A percentile compares a stretch with the other conserved stretches of the same genome.
phyloP scores from a whole-genome alignment of 2,329 filamentous ascomycete species.

The Ceratocystis eucalypticola region DNA sequence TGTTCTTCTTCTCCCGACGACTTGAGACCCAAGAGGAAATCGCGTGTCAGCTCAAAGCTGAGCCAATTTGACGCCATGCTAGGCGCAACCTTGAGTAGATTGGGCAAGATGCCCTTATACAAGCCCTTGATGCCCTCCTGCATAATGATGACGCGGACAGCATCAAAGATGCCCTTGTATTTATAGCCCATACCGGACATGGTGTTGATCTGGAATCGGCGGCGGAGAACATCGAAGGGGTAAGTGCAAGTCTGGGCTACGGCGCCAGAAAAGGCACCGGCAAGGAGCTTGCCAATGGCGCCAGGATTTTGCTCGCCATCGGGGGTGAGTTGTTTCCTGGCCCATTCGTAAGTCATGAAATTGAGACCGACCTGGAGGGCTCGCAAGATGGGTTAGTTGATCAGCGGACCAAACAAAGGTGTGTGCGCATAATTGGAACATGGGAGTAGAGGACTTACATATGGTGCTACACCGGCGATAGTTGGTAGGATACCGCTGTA shows the following conservation, averaged over 20 bases:
- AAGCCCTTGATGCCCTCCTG: slow-evolving; percentile 76
- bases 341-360: slow-evolving; percentile 95
- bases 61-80: slow-evolving; percentile 99
- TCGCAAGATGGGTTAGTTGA: background rate
- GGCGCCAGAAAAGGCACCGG: slow-evolving; percentile 87
- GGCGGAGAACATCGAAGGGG: slow-evolving; percentile 89
- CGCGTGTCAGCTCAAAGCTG: slow-evolving; percentile 86
- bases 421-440: no score
- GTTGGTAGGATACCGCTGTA: slow-evolving; percentile 92
- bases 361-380: slow-evolving; percentile 70
- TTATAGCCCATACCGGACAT: slow-evolving; percentile 98
- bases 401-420: background rate
- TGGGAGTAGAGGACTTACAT: slow-evolving; percentile 39
- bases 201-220: slow-evolving; percentile 95
- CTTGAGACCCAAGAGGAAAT: slow-evolving; percentile 59
- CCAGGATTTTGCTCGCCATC: slow-evolving; percentile 77
- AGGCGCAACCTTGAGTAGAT: slow-evolving; percentile 89
- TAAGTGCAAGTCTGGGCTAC: slow-evolving; percentile 97
- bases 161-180: slow-evolving; percentile 78
- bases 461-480: slow-evolving; percentile 87
- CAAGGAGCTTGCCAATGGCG: slow-evolving; percentile 66
- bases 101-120: slow-evolving; percentile 93
- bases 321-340: slow-evolving; percentile 69
- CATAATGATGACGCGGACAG: slow-evolving; percentile 63
- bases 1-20: slow-evolving; percentile 28